These are phyloP conservation scores for Hirsutella thompsonii DNA, from an alignment of 2,329 filamentous ascomycete genomes.

Conservation along the genomic window DNA sequence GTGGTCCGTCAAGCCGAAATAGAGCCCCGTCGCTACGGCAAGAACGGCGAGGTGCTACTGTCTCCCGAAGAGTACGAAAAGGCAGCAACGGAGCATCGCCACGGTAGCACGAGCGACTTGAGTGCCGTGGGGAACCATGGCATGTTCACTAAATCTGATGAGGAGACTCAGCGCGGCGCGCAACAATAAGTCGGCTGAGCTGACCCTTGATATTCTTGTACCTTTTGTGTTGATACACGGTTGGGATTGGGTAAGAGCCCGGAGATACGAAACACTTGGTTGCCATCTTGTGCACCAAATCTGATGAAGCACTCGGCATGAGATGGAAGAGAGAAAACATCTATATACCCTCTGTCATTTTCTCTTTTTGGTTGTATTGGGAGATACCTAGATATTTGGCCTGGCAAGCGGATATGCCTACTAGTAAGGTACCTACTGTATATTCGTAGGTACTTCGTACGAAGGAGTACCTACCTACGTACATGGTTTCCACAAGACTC, in stretches of 20 bases:
- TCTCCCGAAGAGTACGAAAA: constrained; percentile 29
- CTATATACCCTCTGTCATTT: too few species aligned
- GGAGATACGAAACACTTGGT: too few species aligned
- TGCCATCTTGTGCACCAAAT: neutral
- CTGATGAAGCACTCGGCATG: too few species aligned
- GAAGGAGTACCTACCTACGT: too few species aligned
- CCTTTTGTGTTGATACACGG: neutral
- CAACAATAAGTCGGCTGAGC: constrained; percentile 2
- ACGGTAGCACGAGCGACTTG: constrained; percentile 13
- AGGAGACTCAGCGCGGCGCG: constrained; percentile 17
- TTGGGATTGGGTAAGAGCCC: too few species aligned
- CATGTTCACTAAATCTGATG: constrained; percentile 18
- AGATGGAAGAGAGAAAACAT: too few species aligned
- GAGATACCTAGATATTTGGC: too few species aligned
- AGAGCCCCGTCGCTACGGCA: constrained; percentile 44
- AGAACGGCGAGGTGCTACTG: constrained; percentile 44
- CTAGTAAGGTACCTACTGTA: too few species aligned
- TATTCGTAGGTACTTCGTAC: too few species aligned
- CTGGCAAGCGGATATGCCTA: too few species aligned
- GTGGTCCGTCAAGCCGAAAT: constrained; percentile 25
- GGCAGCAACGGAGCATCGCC: constrained; percentile 13
- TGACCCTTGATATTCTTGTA: neutral
- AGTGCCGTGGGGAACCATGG: constrained; percentile 9
- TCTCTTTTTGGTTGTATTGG: too few species aligned
- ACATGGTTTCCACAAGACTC: too few species aligned